Base-by-base conservation (phyloP, 305 asterid species). In the Lippia alba region DNA sequence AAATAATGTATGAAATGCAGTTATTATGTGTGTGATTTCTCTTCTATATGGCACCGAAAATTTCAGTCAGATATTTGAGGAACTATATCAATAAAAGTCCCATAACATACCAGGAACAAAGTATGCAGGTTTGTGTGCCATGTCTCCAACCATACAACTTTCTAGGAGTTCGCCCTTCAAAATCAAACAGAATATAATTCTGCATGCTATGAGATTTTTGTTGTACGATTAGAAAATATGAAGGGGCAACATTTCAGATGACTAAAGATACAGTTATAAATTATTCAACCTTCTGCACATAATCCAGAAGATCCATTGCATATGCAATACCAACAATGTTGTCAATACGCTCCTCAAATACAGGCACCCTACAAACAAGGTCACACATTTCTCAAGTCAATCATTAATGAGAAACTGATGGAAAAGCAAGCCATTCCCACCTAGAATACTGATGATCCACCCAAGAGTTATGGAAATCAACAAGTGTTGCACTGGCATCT, bases 91-190 rank as follows among this genome's bases (percentile, higher is more conserved):
- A 36, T 36, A 36, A 56, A 30, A 67, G 69, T 36, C 60, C 46
- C 67, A 39, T 18, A 67, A 44, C 49, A 11, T 91, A 95, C 99
- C 98, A 64, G 99, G 99, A 74, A 95, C 99, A 74, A 95, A 95
- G 82, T 95, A 92, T 50, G 99, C 95, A 60, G 99, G 99, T 81
- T 92, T 95, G 81, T 95, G 99, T 0, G 98, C 99, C 87, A 90
- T 79, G 74, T 84, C 96, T 72, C 97, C 96, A 55, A 92, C 96
- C 58, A 76, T 41, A 56, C 96, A 90, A 86, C 89, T 95, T 82
- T 92, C 96, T 61, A 90, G 94, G 74, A 87, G 79, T 51, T 92
- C 96, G 66, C 97, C 99, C 99, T 95, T 90, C 93, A 89, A 89
- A 91, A 92, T 56, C 78, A 83, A 92, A 87, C 80, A 85, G 64